A percentile compares a stretch with the other conserved stretches of the same genome.
These are phyloP conservation scores for Penicillium fimorum DNA, from an alignment of 495 filamentous ascomycete species.

Conservation along the genomic window DNA sequence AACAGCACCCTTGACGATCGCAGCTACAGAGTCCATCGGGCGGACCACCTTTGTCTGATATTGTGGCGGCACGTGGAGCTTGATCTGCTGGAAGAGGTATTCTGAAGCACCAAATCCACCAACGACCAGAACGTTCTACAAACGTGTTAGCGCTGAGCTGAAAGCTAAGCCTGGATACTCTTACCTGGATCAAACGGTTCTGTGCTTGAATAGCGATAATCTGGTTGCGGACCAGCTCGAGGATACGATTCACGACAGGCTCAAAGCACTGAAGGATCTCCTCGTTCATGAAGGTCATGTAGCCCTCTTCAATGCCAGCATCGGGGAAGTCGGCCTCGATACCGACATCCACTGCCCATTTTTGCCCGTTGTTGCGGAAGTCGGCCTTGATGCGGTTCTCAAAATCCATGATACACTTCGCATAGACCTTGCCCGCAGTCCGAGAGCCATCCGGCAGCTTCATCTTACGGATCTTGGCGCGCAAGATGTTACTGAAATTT, in stretches of 20 bases:
- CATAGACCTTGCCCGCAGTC: conserved; percentile 74
- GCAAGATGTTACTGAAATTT: conserved; percentile 76
- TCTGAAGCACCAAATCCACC: conserved; percentile 80
- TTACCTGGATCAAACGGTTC: conserved; percentile 68
- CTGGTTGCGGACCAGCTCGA: conserved; percentile 75
- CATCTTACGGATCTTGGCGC: conserved; percentile 81
- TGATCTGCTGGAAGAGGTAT: conserved; percentile 83
- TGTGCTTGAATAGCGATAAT: conserved; percentile 81
- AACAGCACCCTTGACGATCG: conserved; percentile 78
- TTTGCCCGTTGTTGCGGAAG: conserved; percentile 79
- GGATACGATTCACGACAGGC: conserved; percentile 73
- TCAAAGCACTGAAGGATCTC: conserved; percentile 81
- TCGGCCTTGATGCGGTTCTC: conserved; percentile 82
- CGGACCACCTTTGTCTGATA: conserved; percentile 77
- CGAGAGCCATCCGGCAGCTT: conserved; percentile 76
- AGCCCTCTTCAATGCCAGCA: conserved; percentile 75
- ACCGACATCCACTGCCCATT: conserved; percentile 80
- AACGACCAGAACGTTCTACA: conserved; percentile 70
- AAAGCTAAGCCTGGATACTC: conserved; percentile 7
- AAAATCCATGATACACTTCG: conserved; percentile 84
- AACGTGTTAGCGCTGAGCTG: conserved; percentile 22
- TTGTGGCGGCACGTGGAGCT: conserved; percentile 73
- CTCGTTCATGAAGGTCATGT: conserved; percentile 82
- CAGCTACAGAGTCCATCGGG: conserved; percentile 81
- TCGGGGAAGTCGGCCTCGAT: conserved; percentile 80